A percentile compares a stretch with the other conserved stretches of the same genome.
Evolutionary conservation across 2,329 filamentous ascomycete species (phyloP).

Genomic region (Didymella pinodella): DNA sequence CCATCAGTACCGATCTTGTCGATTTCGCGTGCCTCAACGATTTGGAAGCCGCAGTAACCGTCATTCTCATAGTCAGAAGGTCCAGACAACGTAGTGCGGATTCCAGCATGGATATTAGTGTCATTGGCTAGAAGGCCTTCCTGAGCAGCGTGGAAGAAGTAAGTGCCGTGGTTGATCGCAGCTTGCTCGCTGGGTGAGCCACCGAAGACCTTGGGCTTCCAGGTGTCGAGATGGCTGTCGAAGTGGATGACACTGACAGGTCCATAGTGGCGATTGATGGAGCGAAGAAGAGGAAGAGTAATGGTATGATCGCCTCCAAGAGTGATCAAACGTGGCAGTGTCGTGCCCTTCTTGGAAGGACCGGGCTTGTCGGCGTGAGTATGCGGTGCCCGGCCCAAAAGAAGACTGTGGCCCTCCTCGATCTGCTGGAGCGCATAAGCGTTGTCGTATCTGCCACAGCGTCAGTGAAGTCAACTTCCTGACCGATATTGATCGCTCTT

Average conservation of each 20-base stretch:
- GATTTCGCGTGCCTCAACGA: conserved; percentile 77
- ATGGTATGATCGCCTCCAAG: conserved; percentile 71
- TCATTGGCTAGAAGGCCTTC: conserved; percentile 83
- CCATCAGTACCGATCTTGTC: conserved; percentile 74
- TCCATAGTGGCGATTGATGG: conserved; percentile 70
- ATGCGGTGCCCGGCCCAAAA: conserved; percentile 74
- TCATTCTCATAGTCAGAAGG: conserved; percentile 85
- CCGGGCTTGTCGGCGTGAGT: conserved; percentile 73
- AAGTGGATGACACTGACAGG: conserved; percentile 72
- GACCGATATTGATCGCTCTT: conserved; percentile 43
- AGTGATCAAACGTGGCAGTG: conserved; percentile 81
- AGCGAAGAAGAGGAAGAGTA: conserved; percentile 63
- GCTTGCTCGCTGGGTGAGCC: conserved; percentile 79
- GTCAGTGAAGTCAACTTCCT: not conserved
- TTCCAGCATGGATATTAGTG: conserved; percentile 86
- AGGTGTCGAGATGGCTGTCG: conserved; percentile 68
- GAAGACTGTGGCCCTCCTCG: conserved; percentile 80
- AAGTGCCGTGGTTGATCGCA: conserved; percentile 85
- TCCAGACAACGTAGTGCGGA: conserved; percentile 81
- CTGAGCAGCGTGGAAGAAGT: conserved; percentile 83
- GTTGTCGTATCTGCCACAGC: conserved; percentile 73
- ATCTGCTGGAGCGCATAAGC: conserved; percentile 83
- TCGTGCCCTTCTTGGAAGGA: conserved; percentile 75
- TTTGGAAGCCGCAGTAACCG: conserved; percentile 83
- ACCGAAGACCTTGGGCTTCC: conserved; percentile 87